Conservation (phyloP, 1,139 yeast genomes). For the Scheffersomyces cryptocercus region DNA sequence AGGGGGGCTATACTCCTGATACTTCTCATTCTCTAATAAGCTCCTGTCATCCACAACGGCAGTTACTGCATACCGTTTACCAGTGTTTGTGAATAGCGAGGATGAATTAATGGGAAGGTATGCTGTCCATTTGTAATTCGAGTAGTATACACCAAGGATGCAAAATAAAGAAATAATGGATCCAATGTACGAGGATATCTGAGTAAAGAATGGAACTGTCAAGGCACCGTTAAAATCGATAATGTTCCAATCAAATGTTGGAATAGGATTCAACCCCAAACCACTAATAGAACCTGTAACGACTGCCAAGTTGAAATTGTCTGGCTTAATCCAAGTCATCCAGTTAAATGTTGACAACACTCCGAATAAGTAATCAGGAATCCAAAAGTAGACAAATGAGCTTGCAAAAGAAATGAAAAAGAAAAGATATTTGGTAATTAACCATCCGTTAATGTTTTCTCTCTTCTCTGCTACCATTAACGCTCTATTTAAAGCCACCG, state of each 20-base stretch:
- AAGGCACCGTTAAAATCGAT: slow-evolving; percentile 10
- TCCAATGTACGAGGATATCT: slow-evolving; percentile 14
- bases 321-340: slow-evolving; percentile 22
- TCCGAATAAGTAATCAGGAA: slow-evolving; percentile 17
- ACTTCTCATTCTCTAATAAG: slow-evolving; percentile 15
- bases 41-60: slow-evolving; percentile 10
- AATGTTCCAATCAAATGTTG: slow-evolving; percentile 20
- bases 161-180: slow-evolving; percentile 10
- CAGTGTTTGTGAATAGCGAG: slow-evolving; percentile 15
- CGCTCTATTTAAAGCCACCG: slow-evolving; percentile 20
- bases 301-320: slow-evolving; percentile 16
- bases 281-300: slow-evolving; percentile 17
- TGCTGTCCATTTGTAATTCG: slow-evolving; percentile 17
- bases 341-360: slow-evolving; percentile 19
- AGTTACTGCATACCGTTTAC: slow-evolving; percentile 13
- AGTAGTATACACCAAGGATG: slow-evolving; percentile 15
- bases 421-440: slow-evolving; percentile 16
- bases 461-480: slow-evolving; percentile 17
- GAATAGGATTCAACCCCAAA: slow-evolving; percentile 19
- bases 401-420: slow-evolving; percentile 12
- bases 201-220: slow-evolving; percentile 14
- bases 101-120: slow-evolving; percentile 17
- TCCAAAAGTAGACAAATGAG: slow-evolving; percentile 20
- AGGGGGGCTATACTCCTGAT: slow-evolving; percentile 38
- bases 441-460: slow-evolving; percentile 20